Percentiles rank a stretch among this genome's conserved stretches.
phyloP scores from a whole-genome alignment of 1,139 yeast species.

The Zhuliangozyma blackwelliae region DNA sequence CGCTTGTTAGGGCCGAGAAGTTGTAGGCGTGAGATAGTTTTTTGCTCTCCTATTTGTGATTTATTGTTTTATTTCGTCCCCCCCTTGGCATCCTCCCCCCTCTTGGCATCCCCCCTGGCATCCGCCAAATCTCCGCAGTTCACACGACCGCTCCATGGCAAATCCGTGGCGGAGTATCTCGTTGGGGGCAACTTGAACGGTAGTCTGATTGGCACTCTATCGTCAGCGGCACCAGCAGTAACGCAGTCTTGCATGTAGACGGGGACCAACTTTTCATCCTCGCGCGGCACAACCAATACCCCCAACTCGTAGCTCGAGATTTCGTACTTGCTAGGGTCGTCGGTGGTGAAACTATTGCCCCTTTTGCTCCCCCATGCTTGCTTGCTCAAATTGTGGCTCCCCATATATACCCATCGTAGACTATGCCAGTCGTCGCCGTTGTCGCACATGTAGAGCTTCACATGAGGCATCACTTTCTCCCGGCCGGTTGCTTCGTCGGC shows the following conservation, averaged over 20 bases:
- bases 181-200: slow-evolving; percentile 54
- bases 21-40: slow-evolving; percentile 8
- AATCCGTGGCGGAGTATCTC: slow-evolving; percentile 34
- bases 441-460: slow-evolving; percentile 37
- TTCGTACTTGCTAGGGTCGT: slow-evolving; percentile 18
- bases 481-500: slow-evolving; percentile 22
- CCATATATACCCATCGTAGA: slow-evolving; percentile 59
- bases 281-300: slow-evolving; percentile 34
- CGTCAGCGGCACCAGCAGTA: slow-evolving; percentile 3
- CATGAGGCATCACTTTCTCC: slow-evolving; percentile 36
- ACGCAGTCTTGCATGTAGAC: slow-evolving; percentile 18
- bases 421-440: slow-evolving; percentile 47
- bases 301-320: slow-evolving; percentile 56
- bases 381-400: slow-evolving; percentile 62
- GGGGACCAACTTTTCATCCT: slow-evolving; percentile 26
- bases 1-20: slow-evolving; percentile 19
- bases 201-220: slow-evolving; percentile 34
- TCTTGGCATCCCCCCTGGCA: slow-evolving; percentile 16
- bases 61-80: too few species aligned
- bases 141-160: slow-evolving; percentile 44
- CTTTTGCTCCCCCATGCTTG: slow-evolving; percentile 67
- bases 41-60: too few species aligned
- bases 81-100: too few species aligned
- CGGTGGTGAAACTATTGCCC: slow-evolving; percentile 13
- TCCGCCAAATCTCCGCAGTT: slow-evolving; percentile 20